Percentiles rank a stretch among this genome's conserved stretches.
These are phyloP conservation scores for Talaromyces rugulosus DNA, from an alignment of 2,329 filamentous ascomycete species.

Conservation along the genomic window DNA sequence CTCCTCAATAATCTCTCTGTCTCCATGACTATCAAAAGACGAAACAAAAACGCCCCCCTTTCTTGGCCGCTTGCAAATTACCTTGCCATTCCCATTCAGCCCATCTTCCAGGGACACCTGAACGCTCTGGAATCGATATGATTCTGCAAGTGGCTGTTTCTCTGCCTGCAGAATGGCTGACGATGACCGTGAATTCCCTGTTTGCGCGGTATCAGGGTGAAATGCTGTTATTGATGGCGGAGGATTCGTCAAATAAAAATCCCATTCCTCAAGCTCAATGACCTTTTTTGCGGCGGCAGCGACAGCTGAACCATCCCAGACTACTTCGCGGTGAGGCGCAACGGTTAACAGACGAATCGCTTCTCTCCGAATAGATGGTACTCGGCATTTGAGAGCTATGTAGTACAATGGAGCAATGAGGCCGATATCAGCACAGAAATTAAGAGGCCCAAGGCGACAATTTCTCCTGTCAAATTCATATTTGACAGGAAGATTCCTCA, in stretches of 20 bases:
- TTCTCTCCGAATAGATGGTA: background rate
- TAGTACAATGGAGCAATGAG: slow-evolving; percentile 7
- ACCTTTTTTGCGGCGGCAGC: slow-evolving; percentile 8
- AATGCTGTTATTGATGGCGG: background rate
- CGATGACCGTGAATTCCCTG: background rate
- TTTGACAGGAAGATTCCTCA: background rate
- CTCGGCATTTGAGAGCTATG: slow-evolving; percentile 9
- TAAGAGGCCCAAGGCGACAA: slow-evolving; percentile 6
- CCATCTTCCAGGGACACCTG: slow-evolving; percentile 9
- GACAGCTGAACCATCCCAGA: slow-evolving; percentile 10
- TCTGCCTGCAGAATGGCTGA: background rate
- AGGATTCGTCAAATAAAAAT: background rate
- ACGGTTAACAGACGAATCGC: background rate
- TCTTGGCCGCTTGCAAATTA: background rate
- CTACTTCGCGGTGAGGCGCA: slow-evolving; percentile 10
- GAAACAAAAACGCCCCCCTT: background rate
- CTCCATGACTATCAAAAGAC: background rate
- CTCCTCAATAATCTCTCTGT: slow-evolving; percentile 6
- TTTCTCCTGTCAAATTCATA: background rate
- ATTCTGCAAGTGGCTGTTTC: background rate
- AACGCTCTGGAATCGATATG: slow-evolving; percentile 5
- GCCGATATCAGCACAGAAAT: slow-evolving; percentile 10
- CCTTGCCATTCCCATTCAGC: background rate
- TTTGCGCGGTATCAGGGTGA: background rate
- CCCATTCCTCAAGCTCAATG: slow-evolving; percentile 3